Base-by-base conservation (phyloP, 768 basidiomycete species). In the Astraeus odoratus region DNA sequence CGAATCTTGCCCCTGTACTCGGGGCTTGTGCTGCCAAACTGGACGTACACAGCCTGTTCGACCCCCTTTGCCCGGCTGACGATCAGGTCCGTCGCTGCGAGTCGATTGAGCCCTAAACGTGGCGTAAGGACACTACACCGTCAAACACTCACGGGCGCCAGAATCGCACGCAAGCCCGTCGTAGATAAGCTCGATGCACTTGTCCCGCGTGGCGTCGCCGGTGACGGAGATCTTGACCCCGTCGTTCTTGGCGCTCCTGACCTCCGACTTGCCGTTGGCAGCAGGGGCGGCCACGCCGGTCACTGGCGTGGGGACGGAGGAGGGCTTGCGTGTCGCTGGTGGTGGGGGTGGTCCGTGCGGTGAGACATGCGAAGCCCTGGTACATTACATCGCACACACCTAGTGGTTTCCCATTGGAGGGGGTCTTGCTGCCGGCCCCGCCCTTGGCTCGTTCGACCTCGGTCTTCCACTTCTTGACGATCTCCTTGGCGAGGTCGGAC, bases 401-500 rank as follows among this genome's bases (percentile, higher is more conserved):
- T 53, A 64, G 60, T 25, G 53, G 53, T 44, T 70, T 58, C 42
- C 57, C 41, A 22, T 55, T 50, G 54, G 42, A 8, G 31, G 36
- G 10, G 1, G 42, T 15, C 42, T 57, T 62, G 4, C 48, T 39
- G 5, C 49, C 25, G 16, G 56, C 47, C 13, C 54, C 60, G 6
- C 67, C 64, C 48, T 80, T 78, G 0, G 75, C 77, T 56, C 79
- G 81, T 48, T 92, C 90, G 26, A 95, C 93, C 49, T 84, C 83
- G 24, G 69, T 75, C 66, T 94, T 94, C 92, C 92, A 96, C 57
- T 83, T 86, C 66, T 82, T 88, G 39, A 96, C 93, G 36, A 94
- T 71, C 52, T 91, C 90, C 64, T 94, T 95, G 15, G 93, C 89
- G 5, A 87, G 69, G 52, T 89, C 86, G 7, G 88, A 63, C 8